These are phyloP conservation scores for Chaetomiaceae sp. DNA, from an alignment of 2,329 filamentous ascomycete species.

Conservation along the genomic window DNA sequence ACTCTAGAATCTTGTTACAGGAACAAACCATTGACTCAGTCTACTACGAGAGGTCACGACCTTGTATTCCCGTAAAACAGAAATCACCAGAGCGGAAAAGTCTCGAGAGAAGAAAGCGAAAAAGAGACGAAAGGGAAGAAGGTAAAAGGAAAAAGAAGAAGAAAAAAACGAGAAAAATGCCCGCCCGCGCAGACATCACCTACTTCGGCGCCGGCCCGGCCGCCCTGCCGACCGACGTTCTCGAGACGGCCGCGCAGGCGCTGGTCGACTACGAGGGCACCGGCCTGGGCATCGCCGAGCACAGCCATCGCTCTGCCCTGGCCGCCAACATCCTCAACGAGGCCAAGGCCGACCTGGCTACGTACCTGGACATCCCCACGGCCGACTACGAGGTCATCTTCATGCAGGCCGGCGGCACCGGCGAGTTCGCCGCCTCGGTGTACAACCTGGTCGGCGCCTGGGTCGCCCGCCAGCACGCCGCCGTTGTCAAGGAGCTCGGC, in stretches of 20 bases:
- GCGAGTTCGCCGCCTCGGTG: conserved; percentile 76
- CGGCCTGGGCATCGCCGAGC: conserved; percentile 82
- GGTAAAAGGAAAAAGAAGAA: background rate
- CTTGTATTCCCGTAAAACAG: too few relatives aligned
- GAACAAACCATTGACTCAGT: conserved; percentile 2
- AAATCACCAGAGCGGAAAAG: too few relatives aligned
- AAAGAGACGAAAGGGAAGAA: background rate
- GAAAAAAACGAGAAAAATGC: conserved; percentile 45
- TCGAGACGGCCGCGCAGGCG: conserved; percentile 69
- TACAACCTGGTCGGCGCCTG: conserved; percentile 83
- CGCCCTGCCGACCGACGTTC: conserved; percentile 73
- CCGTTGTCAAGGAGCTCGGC: conserved; percentile 53
- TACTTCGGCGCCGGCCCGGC: conserved; percentile 93
- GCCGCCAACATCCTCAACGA: conserved; percentile 75
- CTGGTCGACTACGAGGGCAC: conserved; percentile 77
- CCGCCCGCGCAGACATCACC: conserved; percentile 66
- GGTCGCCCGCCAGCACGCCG: conserved; percentile 64
- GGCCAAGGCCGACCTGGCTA: conserved; percentile 67
- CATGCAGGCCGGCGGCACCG: conserved; percentile 80
- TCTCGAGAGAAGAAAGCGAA: background rate
- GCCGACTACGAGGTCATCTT: conserved; percentile 84
- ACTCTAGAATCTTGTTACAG: background rate
- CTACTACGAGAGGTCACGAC: too few relatives aligned
- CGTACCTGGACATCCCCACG: conserved; percentile 70
- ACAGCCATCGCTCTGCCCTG: conserved; percentile 78